Conservation (phyloP, 192 early-diverging fungal genomes). For the Rhizoclosmatium sp. region DNA sequence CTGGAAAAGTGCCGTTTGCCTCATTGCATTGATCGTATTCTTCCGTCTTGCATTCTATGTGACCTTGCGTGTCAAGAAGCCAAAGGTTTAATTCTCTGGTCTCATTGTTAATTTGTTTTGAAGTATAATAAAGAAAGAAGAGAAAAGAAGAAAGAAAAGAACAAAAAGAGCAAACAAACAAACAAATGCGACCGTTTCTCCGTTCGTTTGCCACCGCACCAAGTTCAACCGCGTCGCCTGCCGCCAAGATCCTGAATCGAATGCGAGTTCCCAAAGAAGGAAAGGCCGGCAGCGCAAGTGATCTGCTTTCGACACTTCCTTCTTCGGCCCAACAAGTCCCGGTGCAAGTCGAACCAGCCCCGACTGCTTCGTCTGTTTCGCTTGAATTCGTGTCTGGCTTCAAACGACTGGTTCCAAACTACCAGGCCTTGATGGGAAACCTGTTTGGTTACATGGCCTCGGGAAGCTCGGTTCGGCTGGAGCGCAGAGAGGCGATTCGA, state of each 20-base stretch:
- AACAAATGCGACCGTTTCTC: not conserved
- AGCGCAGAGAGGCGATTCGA: conserved; percentile 7
- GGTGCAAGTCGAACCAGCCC: not conserved
- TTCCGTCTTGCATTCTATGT: conserved; percentile 19
- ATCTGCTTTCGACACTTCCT: not conserved
- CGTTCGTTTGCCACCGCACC: not conserved
- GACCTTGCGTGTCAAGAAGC: conserved; percentile 27
- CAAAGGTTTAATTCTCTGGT: conserved; percentile 9
- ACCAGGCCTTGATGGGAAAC: not conserved
- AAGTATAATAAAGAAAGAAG: not conserved
- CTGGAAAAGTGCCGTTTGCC: conserved; percentile 29
- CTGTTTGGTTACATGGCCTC: not conserved
- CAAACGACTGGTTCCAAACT: not conserved
- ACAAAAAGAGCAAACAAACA: not conserved
- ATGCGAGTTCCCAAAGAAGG: too few relatives aligned
- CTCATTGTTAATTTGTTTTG: not conserved
- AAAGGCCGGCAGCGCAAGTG: not conserved
- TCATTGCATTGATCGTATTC: conserved; percentile 31
- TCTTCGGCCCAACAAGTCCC: not conserved
- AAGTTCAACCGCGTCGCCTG: not conserved
- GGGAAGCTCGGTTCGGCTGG: conserved; percentile 1
- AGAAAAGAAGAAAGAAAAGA: not conserved
- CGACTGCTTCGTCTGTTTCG: not conserved
- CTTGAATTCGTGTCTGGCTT: not conserved
- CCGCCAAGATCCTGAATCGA: not conserved